A percentile compares a stretch with the other conserved stretches of the same genome.
Conservation (phyloP, 352 stramenopile genomes). For the Phytophthora fragariaefolia region DNA sequence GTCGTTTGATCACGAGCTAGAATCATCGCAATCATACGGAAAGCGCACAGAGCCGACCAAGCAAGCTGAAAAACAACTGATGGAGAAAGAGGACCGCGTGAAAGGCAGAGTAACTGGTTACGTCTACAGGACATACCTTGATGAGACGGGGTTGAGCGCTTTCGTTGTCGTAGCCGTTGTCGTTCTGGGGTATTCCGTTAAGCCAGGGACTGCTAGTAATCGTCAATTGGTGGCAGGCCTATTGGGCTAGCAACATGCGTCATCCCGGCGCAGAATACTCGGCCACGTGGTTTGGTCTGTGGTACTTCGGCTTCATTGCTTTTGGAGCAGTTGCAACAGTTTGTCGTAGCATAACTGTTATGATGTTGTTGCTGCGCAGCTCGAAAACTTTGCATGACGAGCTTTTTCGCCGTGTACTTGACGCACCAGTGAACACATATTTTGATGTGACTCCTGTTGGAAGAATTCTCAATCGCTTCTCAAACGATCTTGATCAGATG, state of each 20-base stretch:
- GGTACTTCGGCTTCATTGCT: constrained; percentile 47
- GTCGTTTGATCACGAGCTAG: not conserved
- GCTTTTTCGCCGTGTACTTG: constrained; percentile 49
- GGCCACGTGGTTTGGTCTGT: constrained; percentile 33
- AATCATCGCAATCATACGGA: not conserved
- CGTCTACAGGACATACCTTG: constrained; percentile 43
- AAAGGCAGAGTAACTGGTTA: constrained; percentile 34
- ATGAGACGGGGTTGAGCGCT: constrained; percentile 36
- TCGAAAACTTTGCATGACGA: constrained; percentile 42
- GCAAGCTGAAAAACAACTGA: constrained; percentile 7
- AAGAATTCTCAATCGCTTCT: constrained; percentile 61
- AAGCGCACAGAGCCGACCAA: no score
- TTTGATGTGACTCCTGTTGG: constrained; percentile 66
- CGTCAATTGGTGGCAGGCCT: constrained; percentile 50
- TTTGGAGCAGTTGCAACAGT: constrained; percentile 32
- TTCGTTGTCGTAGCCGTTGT: constrained; percentile 24
- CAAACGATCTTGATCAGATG: constrained; percentile 64
- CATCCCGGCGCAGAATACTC: constrained; percentile 7
- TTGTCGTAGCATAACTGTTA: constrained; percentile 31
- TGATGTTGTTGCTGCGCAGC: constrained; percentile 36
- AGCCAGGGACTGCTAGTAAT: constrained; percentile 40
- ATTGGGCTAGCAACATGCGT: constrained; percentile 45
- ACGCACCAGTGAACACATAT: constrained; percentile 50
- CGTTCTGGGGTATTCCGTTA: constrained; percentile 15
- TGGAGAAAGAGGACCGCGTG: constrained; percentile 44